Evolutionary conservation across 108 stramenopile genomes (phyloP), one percentile per base, ranked within the genome.

Genomic region (Cyclotella atomus): DNA sequence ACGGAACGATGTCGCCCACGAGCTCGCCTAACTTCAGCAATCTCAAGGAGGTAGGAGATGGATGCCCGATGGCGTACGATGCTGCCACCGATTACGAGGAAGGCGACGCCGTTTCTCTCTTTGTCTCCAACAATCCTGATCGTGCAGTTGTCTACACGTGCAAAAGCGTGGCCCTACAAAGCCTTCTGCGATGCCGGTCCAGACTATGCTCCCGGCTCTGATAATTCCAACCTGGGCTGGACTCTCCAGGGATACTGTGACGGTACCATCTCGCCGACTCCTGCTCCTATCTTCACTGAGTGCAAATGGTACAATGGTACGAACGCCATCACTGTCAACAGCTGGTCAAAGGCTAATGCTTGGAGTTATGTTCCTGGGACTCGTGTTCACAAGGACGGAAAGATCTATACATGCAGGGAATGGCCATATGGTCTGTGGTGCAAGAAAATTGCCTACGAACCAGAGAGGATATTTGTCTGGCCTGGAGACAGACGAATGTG

Each of bases 131-230:
- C 25, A 15, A 34, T 14, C 7, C 47, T 49, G 62, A 41, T 9
- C 62, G 8, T 9, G 32, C 12, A 14, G 35, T 68, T 7, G 52
- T 68, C 52, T 68, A 68, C 27, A 52, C 28, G 16, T 68, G 67
- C 67, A 68, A 53, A n/a, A 24, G 28, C 45, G 2, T 66, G 33
- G 27, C 46, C 65, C 9, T 3, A 47, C 4, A 23, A 10, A 15
- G 65, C 16, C 10, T 66, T 24, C 33, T 68, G 67, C 53, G 54
- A 68, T 23, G 17, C 52, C 21, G 53, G 49, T 16, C 27, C 47
- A 3, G 12, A 47, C 24, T 66, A 24, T 32, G 16, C 65, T 50
- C 65, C 65, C 8, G 46, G 46, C 15, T 29, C 46, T 8, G 10
- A 19, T 3, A 50, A 66, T 50, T 24, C 30, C 9, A n/a, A 19